phyloP scores from a whole-genome alignment of 2,329 filamentous ascomycete species.

The Fusarium sp. region DNA sequence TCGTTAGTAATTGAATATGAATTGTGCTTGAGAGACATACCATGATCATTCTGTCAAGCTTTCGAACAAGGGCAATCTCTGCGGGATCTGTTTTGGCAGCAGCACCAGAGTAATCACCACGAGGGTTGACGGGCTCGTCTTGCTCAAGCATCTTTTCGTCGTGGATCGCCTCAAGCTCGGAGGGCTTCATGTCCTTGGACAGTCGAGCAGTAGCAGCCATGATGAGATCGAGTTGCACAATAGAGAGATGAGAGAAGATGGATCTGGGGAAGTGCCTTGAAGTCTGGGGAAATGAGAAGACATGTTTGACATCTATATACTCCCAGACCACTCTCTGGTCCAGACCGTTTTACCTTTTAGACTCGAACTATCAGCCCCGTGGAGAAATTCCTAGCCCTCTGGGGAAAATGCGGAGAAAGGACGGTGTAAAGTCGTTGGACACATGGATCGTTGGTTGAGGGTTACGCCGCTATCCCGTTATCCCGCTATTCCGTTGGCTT shows the following conservation, averaged over 20 bases:
- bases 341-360: not conserved
- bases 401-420: constrained; percentile 16
- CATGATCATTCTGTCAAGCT: constrained; percentile 42
- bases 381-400: not conserved
- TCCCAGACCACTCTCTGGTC: not conserved
- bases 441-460: not conserved
- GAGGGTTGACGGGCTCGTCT: not conserved
- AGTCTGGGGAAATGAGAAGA: not conserved
- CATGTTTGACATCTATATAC: constrained; percentile 7
- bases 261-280: not conserved
- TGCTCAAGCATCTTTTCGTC: constrained; percentile 13
- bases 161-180: not conserved
- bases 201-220: not conserved
- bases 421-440: not conserved
- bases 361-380: not conserved
- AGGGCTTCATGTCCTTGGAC: constrained; percentile 6
- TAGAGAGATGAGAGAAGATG: not conserved
- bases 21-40: constrained; percentile 1
- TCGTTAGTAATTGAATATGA: not conserved
- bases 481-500: constrained; percentile 24
- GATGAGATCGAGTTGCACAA: not conserved
- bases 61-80: constrained; percentile 40
- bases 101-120: constrained; percentile 29
- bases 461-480: constrained; percentile 18
- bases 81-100: constrained; percentile 42